These are phyloP conservation scores for Fomitopsis schrenkii DNA, from an alignment of 1,284 basidiomycete species.

Conservation along the genomic window DNA sequence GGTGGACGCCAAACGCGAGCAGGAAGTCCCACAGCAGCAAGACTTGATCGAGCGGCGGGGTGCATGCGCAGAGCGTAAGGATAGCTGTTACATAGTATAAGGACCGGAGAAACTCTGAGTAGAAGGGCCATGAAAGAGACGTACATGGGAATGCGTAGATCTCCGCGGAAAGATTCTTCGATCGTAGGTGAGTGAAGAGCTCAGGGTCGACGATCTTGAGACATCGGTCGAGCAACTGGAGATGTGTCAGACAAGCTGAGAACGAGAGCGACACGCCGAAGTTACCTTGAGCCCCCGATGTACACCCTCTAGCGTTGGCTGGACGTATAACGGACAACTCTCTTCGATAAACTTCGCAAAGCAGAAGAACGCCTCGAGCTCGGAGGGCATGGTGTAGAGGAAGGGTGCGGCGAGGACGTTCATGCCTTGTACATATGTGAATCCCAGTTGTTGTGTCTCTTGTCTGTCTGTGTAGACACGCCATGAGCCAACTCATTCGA, in stretches of 20 bases:
- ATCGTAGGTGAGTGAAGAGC: constrained; percentile 76
- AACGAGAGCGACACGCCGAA: not conserved
- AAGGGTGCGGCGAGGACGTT: constrained; percentile 98
- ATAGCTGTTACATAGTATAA: constrained; percentile 54
- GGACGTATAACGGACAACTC: constrained; percentile 91
- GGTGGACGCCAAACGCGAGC: constrained; percentile 91
- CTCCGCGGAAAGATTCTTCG: constrained; percentile 95
- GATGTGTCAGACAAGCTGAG: not conserved
- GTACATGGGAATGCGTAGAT: constrained; percentile 96
- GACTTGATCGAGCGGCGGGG: constrained; percentile 92
- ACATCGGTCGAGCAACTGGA: constrained; percentile 88
- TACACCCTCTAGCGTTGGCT: constrained; percentile 92
- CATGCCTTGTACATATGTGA: constrained; percentile 98
- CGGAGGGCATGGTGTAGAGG: constrained; percentile 92
- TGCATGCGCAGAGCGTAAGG: constrained; percentile 93
- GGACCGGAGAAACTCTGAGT: not conserved
- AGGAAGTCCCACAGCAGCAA: constrained; percentile 97
- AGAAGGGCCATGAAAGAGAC: constrained; percentile 29
- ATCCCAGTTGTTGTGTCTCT: constrained; percentile 70
- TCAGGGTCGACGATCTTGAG: constrained; percentile 88
- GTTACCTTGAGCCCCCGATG: constrained; percentile 87
- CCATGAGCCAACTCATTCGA: not conserved
- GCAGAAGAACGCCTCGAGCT: constrained; percentile 95
- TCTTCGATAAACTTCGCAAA: constrained; percentile 94
- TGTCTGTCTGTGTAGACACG: constrained; percentile 50